Conservation (phyloP, 306 rosid genomes). For the Vigna radiata region DNA sequence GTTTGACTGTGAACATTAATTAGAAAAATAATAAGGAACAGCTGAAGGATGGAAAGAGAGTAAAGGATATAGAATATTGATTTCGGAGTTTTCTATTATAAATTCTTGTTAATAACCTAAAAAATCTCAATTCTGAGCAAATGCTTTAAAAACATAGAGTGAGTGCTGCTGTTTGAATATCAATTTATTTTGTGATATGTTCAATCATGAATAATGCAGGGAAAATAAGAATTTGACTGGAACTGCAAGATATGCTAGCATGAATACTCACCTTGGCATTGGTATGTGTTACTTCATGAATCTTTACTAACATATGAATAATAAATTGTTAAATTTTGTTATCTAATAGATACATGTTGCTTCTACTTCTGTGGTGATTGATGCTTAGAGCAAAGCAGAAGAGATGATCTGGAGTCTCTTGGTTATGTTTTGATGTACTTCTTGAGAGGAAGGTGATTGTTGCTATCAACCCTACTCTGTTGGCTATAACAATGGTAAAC, state of each 20-base stretch:
- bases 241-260: slow-evolving; percentile 98
- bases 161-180: slow-evolving; percentile 1
- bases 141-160: background rate
- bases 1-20: background rate
- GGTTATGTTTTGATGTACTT: slow-evolving; percentile 96
- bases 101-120: background rate
- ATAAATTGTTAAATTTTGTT: slow-evolving; percentile 33
- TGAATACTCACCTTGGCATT: slow-evolving; percentile 96
- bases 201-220: slow-evolving; percentile 58
- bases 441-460: slow-evolving; percentile 88
- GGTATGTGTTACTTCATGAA: slow-evolving; percentile 53
- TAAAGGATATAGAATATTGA: background rate
- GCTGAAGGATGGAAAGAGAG: background rate
- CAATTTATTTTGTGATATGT: slow-evolving; percentile 24
- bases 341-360: slow-evolving; percentile 45
- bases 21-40: slow-evolving; percentile 11
- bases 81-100: background rate
- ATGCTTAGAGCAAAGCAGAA: slow-evolving; percentile 87
- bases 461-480: slow-evolving; percentile 37
- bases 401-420: slow-evolving; percentile 98
- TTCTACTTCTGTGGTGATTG: slow-evolving; percentile 49
- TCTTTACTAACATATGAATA: slow-evolving; percentile 31
- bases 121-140: background rate
- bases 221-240: slow-evolving; percentile 98
- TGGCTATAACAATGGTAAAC: slow-evolving; percentile 36